These are phyloP conservation scores for Argentina anserina DNA, from an alignment of 306 rosid species.

Conservation along the genomic window DNA sequence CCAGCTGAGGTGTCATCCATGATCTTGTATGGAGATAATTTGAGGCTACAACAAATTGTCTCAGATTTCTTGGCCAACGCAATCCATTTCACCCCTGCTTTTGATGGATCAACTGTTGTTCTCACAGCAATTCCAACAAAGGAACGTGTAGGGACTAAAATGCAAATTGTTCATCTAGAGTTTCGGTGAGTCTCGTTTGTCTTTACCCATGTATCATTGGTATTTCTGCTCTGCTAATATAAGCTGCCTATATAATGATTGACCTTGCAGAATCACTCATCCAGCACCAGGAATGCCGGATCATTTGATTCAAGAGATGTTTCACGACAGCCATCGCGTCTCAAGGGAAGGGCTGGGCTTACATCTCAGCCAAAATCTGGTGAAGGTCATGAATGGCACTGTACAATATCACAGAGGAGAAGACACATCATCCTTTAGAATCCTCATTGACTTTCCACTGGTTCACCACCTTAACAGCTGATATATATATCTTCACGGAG, in stretches of 20 bases:
- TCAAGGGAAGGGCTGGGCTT: conserved; percentile 42
- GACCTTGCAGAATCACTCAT: conserved; percentile 34
- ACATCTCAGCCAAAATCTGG: conserved; percentile 36
- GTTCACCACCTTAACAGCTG: conserved; percentile 10
- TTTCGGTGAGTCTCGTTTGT: conserved; percentile 23
- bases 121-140: conserved; percentile 26
- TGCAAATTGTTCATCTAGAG: conserved; percentile 40
- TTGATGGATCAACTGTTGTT: conserved; percentile 24
- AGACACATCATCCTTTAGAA: conserved; percentile 29
- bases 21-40: conserved; percentile 40
- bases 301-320: conserved; percentile 38
- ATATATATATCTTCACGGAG: background rate
- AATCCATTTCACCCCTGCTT: conserved; percentile 29
- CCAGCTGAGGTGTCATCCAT: conserved; percentile 33
- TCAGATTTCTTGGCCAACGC: conserved; percentile 34
- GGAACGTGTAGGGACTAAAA: conserved; percentile 35
- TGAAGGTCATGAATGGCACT: conserved; percentile 44
- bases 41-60: conserved; percentile 40
- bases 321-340: conserved; percentile 16
- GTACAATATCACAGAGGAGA: conserved; percentile 42
- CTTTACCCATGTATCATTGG: background rate
- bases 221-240: background rate
- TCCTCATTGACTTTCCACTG: conserved; percentile 37
- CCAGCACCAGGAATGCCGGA: conserved; percentile 40
- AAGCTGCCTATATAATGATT: background rate